Conservation (phyloP, 805 yeast species). For the Blastobotrys mokoenaii region DNA sequence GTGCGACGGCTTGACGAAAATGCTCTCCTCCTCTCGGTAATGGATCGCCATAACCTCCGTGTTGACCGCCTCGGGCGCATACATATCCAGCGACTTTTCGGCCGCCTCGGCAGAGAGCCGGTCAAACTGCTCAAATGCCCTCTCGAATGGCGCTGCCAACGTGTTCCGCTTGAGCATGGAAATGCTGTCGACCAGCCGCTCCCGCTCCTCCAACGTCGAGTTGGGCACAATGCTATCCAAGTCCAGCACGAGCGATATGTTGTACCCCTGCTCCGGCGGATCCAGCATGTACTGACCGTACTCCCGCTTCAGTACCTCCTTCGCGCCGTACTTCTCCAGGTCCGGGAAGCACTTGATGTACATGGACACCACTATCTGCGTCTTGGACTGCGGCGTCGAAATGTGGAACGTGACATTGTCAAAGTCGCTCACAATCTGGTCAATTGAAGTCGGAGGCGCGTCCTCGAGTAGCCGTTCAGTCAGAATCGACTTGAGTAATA, state of each 20-base stretch:
- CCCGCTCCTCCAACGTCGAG: conserved; percentile 38
- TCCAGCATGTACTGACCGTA: conserved; percentile 38
- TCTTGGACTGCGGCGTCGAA: conserved; percentile 74
- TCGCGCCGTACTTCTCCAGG: conserved; percentile 52
- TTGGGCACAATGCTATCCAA: conserved; percentile 34
- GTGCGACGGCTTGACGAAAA: conserved; percentile 82
- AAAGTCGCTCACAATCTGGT: conserved; percentile 87
- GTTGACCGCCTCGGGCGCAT: conserved; percentile 35
- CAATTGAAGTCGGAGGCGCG: conserved; percentile 42
- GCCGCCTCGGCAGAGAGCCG: conserved; percentile 38
- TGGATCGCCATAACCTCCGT: conserved; percentile 60
- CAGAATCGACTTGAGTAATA: conserved; percentile 72
- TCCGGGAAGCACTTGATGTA: conserved; percentile 73
- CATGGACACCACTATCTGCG: conserved; percentile 56
- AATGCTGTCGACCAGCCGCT: conserved; percentile 50
- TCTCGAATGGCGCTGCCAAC: conserved; percentile 87
- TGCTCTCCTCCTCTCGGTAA: conserved; percentile 90
- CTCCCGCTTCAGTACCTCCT: conserved; percentile 37
- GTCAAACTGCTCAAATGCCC: conserved; percentile 76
- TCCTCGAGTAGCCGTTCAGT: conserved; percentile 53
- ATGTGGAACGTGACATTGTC: conserved; percentile 93
- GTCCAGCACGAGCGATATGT: conserved; percentile 68
- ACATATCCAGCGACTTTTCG: conserved; percentile 30
- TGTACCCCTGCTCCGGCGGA: conserved; percentile 68
- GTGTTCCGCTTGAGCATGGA: conserved; percentile 76